These are phyloP conservation scores for Dothistroma pini DNA, from an alignment of 2,329 filamentous ascomycete genomes.

Conservation along the genomic window DNA sequence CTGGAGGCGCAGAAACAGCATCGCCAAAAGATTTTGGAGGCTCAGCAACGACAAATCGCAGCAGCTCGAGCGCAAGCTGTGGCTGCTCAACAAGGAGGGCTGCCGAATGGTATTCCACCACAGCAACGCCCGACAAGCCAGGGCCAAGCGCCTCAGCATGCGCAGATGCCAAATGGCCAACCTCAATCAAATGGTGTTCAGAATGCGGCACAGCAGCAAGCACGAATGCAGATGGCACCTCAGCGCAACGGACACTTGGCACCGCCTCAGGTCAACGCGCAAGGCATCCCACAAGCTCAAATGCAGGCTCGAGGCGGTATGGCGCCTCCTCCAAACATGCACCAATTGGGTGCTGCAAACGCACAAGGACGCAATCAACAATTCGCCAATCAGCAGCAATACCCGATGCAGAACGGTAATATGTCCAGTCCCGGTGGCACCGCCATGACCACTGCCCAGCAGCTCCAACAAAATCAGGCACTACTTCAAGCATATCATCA, in stretches of 20 bases:
- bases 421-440: conserved; percentile 29
- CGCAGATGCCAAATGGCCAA: conserved; percentile 29
- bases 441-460: conserved; percentile 33
- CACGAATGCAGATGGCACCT: conserved; percentile 46
- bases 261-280: conserved; percentile 50
- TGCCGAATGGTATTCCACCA: conserved; percentile 30
- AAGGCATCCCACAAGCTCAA: conserved; percentile 63
- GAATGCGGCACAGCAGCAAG: conserved; percentile 35
- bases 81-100: conserved; percentile 24
- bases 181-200: conserved; percentile 36
- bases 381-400: conserved; percentile 29
- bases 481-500: conserved; percentile 30
- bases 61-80: conserved; percentile 36
- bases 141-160: conserved; percentile 23
- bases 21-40: conserved; percentile 35
- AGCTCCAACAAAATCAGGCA: conserved; percentile 33
- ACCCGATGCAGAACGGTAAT: conserved; percentile 29
- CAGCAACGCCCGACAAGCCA: conserved; percentile 28
- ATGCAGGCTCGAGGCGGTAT: conserved; percentile 29
- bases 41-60: conserved; percentile 36
- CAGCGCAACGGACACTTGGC: conserved; percentile 45
- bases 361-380: conserved; percentile 27
- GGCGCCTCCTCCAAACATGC: conserved; percentile 23
- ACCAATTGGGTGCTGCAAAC: conserved; percentile 27
- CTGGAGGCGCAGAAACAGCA: conserved; percentile 40